These are phyloP conservation scores for Vickermania spadyakhi DNA, from an alignment of 208 protist genomes.

Conservation along the genomic window DNA sequence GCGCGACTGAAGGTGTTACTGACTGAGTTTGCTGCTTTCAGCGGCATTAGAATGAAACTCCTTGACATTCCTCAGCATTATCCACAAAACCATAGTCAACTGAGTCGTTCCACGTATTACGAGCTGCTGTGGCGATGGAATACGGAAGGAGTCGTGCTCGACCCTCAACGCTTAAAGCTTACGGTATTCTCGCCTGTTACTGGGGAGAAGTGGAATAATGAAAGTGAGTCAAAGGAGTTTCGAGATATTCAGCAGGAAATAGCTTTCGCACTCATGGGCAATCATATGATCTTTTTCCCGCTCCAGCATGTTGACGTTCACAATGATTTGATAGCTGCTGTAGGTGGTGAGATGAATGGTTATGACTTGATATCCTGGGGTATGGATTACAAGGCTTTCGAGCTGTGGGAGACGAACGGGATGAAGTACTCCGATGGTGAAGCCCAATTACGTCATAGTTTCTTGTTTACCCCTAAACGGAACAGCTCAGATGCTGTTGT, in stretches of 20 bases:
- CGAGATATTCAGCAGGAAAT: constrained; percentile 26
- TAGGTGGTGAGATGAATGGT: neutral
- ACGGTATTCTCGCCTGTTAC: constrained; percentile 65
- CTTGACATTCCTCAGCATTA: constrained; percentile 45
- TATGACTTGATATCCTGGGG: neutral
- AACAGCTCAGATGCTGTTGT: constrained; percentile 35
- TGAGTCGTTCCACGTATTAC: constrained; percentile 41
- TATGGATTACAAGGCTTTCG: neutral
- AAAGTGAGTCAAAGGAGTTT: constrained; percentile 5
- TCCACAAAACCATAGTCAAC: constrained; percentile 60
- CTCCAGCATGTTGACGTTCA: constrained; percentile 47
- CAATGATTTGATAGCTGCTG: constrained; percentile 37
- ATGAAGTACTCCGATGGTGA: neutral
- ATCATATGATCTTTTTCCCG: constrained; percentile 62
- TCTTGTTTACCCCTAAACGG: constrained; percentile 37
- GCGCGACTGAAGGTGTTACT: constrained; percentile 49
- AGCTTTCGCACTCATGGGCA: constrained; percentile 38
- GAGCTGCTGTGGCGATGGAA: constrained; percentile 46
- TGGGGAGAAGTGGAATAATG: constrained; percentile 28
- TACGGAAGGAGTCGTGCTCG: constrained; percentile 28
- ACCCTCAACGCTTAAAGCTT: constrained; percentile 27
- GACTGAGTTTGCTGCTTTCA: constrained; percentile 38
- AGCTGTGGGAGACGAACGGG: neutral
- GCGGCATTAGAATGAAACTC: constrained; percentile 59
- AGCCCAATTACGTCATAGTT: constrained; percentile 20